Conservation (phyloP, 2,329 filamentous ascomycete genomes). For the Calonectria leucothoes region DNA sequence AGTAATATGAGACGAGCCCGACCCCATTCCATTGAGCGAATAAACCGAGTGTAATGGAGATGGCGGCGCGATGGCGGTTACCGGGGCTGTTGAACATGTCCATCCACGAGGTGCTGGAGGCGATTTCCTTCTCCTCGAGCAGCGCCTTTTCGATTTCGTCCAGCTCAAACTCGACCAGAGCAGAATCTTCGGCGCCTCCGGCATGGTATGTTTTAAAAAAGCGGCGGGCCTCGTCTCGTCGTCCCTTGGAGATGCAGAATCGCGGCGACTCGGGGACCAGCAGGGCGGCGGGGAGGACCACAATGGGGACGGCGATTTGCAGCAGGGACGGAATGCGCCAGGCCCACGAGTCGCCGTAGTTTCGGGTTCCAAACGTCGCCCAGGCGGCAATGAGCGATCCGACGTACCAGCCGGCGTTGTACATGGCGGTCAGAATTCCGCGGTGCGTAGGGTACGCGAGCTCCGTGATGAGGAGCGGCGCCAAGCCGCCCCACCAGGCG, state of each 20-base stretch:
- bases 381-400: constrained; percentile 26
- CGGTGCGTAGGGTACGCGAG: constrained; percentile 28
- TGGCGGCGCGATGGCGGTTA: constrained; percentile 21
- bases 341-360: constrained; percentile 46
- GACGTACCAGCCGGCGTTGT: constrained; percentile 26
- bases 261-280: constrained; percentile 25
- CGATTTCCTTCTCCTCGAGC: constrained; percentile 1
- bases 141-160: constrained; percentile 26
- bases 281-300: constrained; percentile 14
- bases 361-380: constrained; percentile 25
- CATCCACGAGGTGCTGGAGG: constrained; percentile 4
- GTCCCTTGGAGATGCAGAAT: constrained; percentile 16
- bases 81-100: constrained; percentile 18
- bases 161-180: constrained; percentile 19
- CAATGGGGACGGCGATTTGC: constrained; percentile 48
- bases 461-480: constrained; percentile 25
- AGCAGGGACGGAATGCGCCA: constrained; percentile 62
- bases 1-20: neutral
- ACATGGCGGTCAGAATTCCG: constrained; percentile 19
- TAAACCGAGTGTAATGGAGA: constrained; percentile 17
- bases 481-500: constrained; percentile 13
- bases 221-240: constrained; percentile 4
- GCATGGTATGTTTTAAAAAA: constrained; percentile 20
- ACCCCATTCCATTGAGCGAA: constrained; percentile 25
- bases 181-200: constrained; percentile 8